These are phyloP conservation scores for Salinomyces thailandicus DNA, from an alignment of 2,329 filamentous ascomycete species.

Conservation along the genomic window DNA sequence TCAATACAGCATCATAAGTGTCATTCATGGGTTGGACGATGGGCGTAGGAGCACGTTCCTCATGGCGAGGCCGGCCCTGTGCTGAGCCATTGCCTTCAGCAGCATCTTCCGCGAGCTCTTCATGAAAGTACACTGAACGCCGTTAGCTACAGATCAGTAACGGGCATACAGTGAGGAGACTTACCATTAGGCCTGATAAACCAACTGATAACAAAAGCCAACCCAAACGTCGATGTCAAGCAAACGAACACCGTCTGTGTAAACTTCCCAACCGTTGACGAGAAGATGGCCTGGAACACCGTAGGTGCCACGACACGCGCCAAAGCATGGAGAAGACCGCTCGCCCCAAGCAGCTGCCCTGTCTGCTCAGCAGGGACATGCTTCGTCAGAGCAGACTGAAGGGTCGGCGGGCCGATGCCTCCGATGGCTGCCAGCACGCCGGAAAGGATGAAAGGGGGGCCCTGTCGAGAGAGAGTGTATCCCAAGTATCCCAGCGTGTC, in stretches of 20 bases:
- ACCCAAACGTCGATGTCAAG: constrained; percentile 54
- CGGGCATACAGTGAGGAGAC: constrained; percentile 28
- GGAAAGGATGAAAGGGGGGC: constrained; percentile 56
- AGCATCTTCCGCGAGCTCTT: constrained; percentile 2
- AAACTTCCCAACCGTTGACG: constrained; percentile 64
- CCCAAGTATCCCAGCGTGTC: constrained; percentile 67
- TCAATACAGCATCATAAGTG: not conserved
- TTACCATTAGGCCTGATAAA: constrained; percentile 65
- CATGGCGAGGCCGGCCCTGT: not conserved
- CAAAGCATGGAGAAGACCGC: constrained; percentile 74
- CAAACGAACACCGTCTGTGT: constrained; percentile 77
- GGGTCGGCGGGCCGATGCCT: constrained; percentile 72
- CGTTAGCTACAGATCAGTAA: not conserved
- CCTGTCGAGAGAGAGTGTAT: constrained; percentile 56
- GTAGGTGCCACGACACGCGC: constrained; percentile 69
- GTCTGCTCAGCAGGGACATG: constrained; percentile 75
- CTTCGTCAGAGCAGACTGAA: constrained; percentile 78
- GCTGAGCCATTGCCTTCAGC: not conserved
- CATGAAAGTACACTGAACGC: constrained; percentile 4
- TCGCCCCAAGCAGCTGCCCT: constrained; percentile 79
- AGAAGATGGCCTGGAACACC: constrained; percentile 79
- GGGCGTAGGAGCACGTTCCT: not conserved
- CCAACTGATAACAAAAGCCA: constrained; percentile 57
- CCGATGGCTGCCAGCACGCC: constrained; percentile 68
- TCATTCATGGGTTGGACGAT: constrained; percentile 3